Conservation (phyloP, 179 eudicot species). For the Silene coronaria region DNA sequence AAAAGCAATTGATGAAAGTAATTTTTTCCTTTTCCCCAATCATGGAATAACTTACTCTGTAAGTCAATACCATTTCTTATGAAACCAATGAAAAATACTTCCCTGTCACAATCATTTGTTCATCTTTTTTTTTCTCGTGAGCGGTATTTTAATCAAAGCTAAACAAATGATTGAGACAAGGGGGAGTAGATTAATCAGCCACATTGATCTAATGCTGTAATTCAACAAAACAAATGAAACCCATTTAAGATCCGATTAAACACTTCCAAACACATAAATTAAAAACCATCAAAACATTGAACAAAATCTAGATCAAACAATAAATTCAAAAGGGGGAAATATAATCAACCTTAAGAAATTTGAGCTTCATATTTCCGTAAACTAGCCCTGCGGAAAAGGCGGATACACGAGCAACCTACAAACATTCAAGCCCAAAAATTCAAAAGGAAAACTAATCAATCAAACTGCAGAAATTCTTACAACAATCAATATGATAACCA, state of each 20-base stretch:
- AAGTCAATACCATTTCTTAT: neutral
- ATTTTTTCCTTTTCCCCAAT: neutral
- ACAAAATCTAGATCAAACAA: neutral
- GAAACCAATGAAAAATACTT: neutral
- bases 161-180: no score
- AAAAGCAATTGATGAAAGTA: neutral
- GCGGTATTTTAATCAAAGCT: no score
- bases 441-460: neutral
- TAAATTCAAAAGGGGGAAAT: neutral
- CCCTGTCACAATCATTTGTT: no score
- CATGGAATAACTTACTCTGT: neutral
- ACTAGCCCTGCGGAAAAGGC: slow-evolving; percentile 4
- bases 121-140: no score
- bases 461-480: neutral
- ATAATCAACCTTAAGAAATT: slow-evolving; percentile 54
- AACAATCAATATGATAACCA: no score
- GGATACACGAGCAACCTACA: slow-evolving; percentile 12
- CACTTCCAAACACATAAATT: neutral
- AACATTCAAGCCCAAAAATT: neutral
- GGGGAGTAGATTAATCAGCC: neutral
- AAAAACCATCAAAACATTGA: neutral
- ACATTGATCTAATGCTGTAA: neutral
- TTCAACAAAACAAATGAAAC: neutral
- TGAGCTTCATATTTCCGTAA: slow-evolving; percentile 50
- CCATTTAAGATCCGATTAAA: neutral